Evolutionary conservation across 148 eudicot species (phyloP), one percentile per base, ranked within the genome.

Genomic region (Spergularia marina): DNA sequence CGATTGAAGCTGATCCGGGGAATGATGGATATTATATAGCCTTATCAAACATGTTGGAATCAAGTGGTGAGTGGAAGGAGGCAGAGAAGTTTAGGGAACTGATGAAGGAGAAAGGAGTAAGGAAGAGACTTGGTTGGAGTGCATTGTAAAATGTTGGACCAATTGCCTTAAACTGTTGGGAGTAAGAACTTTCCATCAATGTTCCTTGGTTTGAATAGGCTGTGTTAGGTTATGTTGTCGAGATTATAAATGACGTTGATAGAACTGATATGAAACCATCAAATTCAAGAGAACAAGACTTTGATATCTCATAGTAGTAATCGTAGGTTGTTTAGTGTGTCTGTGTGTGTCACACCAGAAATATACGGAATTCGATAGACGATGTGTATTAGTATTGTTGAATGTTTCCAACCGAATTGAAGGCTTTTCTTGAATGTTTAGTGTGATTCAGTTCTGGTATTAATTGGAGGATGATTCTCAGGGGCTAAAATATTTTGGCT

Each of bases 51-150:
- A 72, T 91, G 66, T 91, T 90, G 76, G 85, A 81, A 59, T 84
- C 82, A 11, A 53, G 73, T 75, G 97, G 86, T 54, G 80, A 80
- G 75, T 88, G 89, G 87, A 88, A 88, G 58, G 94, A 87, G 74
- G 94, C 90, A 10, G 90, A 84, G 80, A 82, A 62, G 71, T 65
- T 84, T 73, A 87, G 94, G 76, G 78, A 63, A 52, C 53, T 83
- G n/a, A 91, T 91, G 87, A 86, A 90, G 86, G 84, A 84, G 40
- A 80, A 78, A 72, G 90, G 89, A 30, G 86, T 91, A 44, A 83
- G 72, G 74, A 91, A 86, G 83, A 82, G 76, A 56, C 80, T 74
- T 76, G 97, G 94, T 73, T 89, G 93, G 97, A 91, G 97, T 83
- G 54, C 90, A 39, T 80, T 82, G 10, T 89, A 85, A 84, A 71